phyloP scores from a whole-genome alignment of 495 filamentous ascomycete species.

The Chaetomidium leptoderma region DNA sequence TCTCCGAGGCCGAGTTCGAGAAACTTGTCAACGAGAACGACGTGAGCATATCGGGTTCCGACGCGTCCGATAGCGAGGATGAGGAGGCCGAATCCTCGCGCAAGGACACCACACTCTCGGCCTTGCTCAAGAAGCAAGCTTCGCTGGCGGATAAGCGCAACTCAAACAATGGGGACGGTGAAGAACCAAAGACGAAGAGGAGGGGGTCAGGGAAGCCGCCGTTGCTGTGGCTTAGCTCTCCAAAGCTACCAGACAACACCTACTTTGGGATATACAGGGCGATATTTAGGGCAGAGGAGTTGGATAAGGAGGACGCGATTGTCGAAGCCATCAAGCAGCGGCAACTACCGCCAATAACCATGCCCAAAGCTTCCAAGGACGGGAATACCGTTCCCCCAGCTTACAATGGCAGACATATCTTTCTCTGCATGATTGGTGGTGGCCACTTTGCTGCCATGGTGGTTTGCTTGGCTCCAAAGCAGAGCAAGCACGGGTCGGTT shows the following conservation, averaged over 20 bases:
- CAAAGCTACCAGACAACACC: constrained; percentile 67
- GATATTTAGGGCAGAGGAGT: constrained; percentile 70
- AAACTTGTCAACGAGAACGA: constrained; percentile 76
- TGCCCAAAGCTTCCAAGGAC: constrained; percentile 45
- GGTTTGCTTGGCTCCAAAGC: constrained; percentile 77
- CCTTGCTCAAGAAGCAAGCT: constrained; percentile 78
- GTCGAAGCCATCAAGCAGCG: constrained; percentile 66
- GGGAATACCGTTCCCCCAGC: constrained; percentile 47
- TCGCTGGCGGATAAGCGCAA: constrained; percentile 52
- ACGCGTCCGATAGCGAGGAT: constrained; percentile 51
- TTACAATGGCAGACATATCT: constrained; percentile 71
- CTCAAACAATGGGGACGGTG: constrained; percentile 37
- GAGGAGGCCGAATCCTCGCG: constrained; percentile 43
- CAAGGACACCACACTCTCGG: constrained; percentile 61
- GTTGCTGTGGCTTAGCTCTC: constrained; percentile 78
- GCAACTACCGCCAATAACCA: constrained; percentile 64
- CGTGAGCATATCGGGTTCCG: constrained; percentile 85
- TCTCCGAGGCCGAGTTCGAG: constrained; percentile 77
- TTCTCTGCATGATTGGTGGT: constrained; percentile 97
- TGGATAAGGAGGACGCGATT: constrained; percentile 56
- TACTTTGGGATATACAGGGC: constrained; percentile 82
- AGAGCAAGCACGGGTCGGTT: constrained; percentile 56
- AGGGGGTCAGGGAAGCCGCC: constrained; percentile 63
- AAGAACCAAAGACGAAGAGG: constrained; percentile 46
- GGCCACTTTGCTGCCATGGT: constrained; percentile 98